Conservation (phyloP, 1,139 yeast genomes). For the Kurtzmaniella quercitrusa region DNA sequence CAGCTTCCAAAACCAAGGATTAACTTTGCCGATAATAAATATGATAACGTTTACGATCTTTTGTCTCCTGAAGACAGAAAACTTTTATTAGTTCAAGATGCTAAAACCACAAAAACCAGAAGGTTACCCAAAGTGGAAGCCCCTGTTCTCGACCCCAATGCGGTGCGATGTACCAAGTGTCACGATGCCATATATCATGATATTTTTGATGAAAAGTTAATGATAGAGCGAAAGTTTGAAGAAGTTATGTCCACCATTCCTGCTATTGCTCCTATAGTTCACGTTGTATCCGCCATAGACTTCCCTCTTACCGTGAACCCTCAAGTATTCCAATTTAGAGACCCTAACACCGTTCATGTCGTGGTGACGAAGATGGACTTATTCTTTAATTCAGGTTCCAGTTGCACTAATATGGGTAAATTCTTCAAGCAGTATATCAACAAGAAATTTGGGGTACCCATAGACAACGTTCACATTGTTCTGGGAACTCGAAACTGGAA, state of each 20-base stretch:
- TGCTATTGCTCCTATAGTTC: slow-evolving; percentile 32
- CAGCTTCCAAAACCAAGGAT: slow-evolving; percentile 11
- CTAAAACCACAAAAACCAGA: neutral
- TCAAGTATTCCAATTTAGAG: slow-evolving; percentile 31
- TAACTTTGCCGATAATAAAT: slow-evolving; percentile 21
- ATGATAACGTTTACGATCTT: slow-evolving; percentile 14
- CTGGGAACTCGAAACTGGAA: slow-evolving; percentile 57
- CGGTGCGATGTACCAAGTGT: neutral
- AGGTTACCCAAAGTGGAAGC: slow-evolving; percentile 1
- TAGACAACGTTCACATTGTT: slow-evolving; percentile 43
- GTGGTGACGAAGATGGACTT: slow-evolving; percentile 60
- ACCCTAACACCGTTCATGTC: slow-evolving; percentile 38
- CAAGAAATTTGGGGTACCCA: slow-evolving; percentile 36
- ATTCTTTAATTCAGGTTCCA: slow-evolving; percentile 32
- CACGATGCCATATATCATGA: neutral
- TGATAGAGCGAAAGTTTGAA: neutral
- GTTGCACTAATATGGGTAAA: slow-evolving; percentile 35
- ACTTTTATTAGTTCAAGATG: slow-evolving; percentile 19
- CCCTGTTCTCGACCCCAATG: neutral
- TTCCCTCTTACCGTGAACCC: slow-evolving; percentile 60
- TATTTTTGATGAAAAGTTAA: neutral
- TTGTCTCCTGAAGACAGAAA: slow-evolving; percentile 24
- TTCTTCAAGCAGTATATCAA: slow-evolving; percentile 45
- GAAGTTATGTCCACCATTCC: neutral
- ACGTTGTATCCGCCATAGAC: slow-evolving; percentile 62